Evolutionary conservation across 1,284 basidiomycete species (phyloP).

Genomic region (Ceratobasidium sp.): DNA sequence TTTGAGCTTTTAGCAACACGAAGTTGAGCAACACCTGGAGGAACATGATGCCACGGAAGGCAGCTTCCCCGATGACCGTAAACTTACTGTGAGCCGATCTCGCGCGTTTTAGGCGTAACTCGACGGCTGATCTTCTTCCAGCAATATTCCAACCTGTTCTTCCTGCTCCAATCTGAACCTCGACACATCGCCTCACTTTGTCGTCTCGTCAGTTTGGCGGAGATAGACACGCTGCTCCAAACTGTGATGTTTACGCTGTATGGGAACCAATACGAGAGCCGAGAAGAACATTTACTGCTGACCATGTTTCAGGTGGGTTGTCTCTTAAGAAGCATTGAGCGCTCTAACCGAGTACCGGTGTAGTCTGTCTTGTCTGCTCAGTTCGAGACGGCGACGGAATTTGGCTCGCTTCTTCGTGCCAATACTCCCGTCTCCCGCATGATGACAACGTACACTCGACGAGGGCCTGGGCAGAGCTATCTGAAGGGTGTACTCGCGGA

Average conservation of each 20-base stretch:
- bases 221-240: constrained; percentile 98
- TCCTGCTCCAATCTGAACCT: constrained; percentile 97
- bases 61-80: constrained; percentile 92
- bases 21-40: constrained; percentile 93
- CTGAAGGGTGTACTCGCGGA: constrained; percentile 96
- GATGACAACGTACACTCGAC: constrained; percentile 99
- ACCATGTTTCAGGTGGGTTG: constrained; percentile 88
- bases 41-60: constrained; percentile 92
- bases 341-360: constrained; percentile 3
- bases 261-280: constrained; percentile 98
- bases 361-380: constrained; percentile 97
- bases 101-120: constrained; percentile 32
- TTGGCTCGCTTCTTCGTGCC: constrained; percentile 94
- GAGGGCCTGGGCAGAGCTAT: constrained; percentile 97
- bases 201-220: constrained; percentile 93
- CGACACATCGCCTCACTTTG: constrained; percentile 96
- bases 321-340: background rate
- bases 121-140: constrained; percentile 53
- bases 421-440: constrained; percentile 99
- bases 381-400: constrained; percentile 98
- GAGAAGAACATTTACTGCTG: constrained; percentile 96
- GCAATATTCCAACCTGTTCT: constrained; percentile 99
- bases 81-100: constrained; percentile 61
- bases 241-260: constrained; percentile 99
- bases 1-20: constrained; percentile 72